phyloP scores from a whole-genome alignment of 208 protist genomes.

The Acanthamoeba polyphaga region DNA sequence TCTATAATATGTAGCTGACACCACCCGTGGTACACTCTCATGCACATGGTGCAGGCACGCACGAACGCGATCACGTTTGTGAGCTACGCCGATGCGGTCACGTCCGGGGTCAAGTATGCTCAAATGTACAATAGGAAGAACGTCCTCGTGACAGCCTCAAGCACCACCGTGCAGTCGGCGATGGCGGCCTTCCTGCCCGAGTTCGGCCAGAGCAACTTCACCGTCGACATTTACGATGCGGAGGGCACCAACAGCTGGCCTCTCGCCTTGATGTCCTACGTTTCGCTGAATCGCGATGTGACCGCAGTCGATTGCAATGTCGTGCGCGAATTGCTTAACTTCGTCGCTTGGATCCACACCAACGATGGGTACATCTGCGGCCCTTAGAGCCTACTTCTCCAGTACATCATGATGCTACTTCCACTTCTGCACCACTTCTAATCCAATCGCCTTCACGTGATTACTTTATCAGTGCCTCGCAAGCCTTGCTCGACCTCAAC shows the following conservation, averaged over 20 bases:
- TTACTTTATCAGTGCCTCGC: background rate
- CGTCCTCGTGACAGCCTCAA: background rate
- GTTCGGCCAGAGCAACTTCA: background rate
- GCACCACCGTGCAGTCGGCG: background rate
- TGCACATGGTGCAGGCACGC: background rate
- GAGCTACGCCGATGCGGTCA: background rate
- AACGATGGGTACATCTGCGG: background rate
- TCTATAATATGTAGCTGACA: too few relatives aligned
- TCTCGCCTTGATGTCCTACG: background rate
- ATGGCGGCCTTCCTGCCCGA: background rate
- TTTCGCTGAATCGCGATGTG: background rate
- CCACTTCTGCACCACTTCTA: too few relatives aligned
- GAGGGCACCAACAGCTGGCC: background rate
- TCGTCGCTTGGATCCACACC: background rate
- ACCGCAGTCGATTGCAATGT: background rate
- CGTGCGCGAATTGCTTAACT: conserved; percentile 10
- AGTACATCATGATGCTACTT: too few relatives aligned
- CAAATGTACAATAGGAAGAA: background rate
- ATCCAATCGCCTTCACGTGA: too few relatives aligned
- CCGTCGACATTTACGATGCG: background rate
- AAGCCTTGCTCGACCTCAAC: background rate
- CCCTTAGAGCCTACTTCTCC: background rate
- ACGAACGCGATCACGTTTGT: background rate
- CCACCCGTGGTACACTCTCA: too few relatives aligned
- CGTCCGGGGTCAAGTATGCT: background rate